Conservation (phyloP, 148 eudicot species). For the Spergularia bocconei region DNA sequence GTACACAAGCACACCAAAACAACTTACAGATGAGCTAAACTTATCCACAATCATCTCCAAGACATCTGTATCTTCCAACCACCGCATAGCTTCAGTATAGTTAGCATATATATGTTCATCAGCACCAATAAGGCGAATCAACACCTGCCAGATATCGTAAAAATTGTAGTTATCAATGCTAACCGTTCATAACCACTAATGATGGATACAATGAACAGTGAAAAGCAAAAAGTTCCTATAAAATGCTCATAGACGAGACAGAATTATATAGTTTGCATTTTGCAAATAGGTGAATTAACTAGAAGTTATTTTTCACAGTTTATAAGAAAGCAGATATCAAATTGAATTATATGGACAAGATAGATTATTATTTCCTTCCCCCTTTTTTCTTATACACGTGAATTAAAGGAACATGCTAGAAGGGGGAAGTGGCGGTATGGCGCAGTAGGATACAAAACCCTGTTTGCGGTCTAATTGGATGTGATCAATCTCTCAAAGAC, state of each 20-base stretch:
- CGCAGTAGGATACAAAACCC: too few relatives aligned
- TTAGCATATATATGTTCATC: constrained; percentile 83
- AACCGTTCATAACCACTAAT: background rate
- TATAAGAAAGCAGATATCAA: background rate
- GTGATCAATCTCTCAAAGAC: too few relatives aligned
- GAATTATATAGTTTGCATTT: too few relatives aligned
- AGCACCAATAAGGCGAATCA: constrained; percentile 90
- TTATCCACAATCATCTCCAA: constrained; percentile 93
- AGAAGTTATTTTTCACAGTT: too few relatives aligned
- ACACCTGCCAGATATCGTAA: constrained; percentile 50
- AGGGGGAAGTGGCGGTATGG: too few relatives aligned
- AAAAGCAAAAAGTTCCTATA: background rate
- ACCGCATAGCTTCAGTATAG: constrained; percentile 67
- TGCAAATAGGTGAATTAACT: too few relatives aligned
- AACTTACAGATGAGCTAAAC: constrained; percentile 90
- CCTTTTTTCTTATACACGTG: background rate
- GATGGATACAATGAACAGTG: background rate
- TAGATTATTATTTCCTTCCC: background rate
- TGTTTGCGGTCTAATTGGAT: too few relatives aligned
- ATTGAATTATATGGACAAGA: background rate
- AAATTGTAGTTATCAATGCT: background rate
- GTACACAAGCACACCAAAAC: constrained; percentile 4
- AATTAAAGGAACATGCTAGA: background rate
- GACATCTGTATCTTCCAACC: constrained; percentile 87
- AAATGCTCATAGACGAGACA: background rate